A percentile compares a stretch with the other conserved stretches of the same genome.
Conservation (phyloP, 2,329 filamentous ascomycete genomes). For the Lachnellula willkommii region DNA sequence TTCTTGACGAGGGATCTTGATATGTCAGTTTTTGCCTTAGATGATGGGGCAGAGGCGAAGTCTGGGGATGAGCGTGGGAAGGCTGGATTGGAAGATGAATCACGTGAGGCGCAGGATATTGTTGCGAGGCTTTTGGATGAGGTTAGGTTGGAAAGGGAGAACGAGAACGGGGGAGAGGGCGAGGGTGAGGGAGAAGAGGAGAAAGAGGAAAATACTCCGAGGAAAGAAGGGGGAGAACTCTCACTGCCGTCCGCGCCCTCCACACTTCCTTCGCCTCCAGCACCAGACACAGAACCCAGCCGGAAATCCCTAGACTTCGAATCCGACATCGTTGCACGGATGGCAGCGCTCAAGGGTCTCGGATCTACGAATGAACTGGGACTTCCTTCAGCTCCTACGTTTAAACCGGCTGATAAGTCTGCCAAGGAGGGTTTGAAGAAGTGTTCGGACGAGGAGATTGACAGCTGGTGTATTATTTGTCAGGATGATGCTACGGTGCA, state of each 20-base stretch:
- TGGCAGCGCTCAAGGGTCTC: conserved; percentile 25
- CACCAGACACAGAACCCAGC: conserved; percentile 11
- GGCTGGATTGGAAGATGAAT: conserved; percentile 22
- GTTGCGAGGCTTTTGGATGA: conserved; percentile 29
- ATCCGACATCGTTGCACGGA: conserved; percentile 26
- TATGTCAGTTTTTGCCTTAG: conserved; percentile 33
- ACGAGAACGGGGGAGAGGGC: neutral
- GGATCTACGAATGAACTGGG: conserved; percentile 18
- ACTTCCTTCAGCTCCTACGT: conserved; percentile 29
- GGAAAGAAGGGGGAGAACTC: conserved; percentile 3
- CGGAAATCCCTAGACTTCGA: conserved; percentile 26
- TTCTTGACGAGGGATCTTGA: conserved; percentile 26
- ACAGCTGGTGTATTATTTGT: conserved; percentile 78
- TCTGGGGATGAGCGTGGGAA: conserved; percentile 34
- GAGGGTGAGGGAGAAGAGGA: neutral
- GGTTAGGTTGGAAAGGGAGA: conserved; percentile 21
- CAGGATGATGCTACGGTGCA: conserved; percentile 69
- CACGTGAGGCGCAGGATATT: conserved; percentile 29
- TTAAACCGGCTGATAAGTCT: conserved; percentile 20
- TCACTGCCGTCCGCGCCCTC: conserved; percentile 20
- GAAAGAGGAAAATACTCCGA: neutral
- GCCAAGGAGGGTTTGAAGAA: conserved; percentile 16
- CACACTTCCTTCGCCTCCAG: conserved; percentile 17
- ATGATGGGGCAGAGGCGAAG: conserved; percentile 37
- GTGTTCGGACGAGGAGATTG: conserved; percentile 65